Evolutionary conservation across 2,329 filamentous ascomycete species (phyloP).

Genomic region (Beauveria medogensis): DNA sequence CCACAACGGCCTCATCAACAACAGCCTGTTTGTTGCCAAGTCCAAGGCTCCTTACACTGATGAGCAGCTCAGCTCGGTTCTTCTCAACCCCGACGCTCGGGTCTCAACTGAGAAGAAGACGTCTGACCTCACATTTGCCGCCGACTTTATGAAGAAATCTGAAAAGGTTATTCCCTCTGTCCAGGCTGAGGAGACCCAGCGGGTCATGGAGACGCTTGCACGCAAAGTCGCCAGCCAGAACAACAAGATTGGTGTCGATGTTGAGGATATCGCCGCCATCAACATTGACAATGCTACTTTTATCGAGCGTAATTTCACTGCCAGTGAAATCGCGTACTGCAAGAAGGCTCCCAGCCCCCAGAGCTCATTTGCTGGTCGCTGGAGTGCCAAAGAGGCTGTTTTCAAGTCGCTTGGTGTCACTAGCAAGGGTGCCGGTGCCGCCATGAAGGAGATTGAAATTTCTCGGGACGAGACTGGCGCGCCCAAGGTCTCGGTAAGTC

Average conservation of each 20-base stretch:
- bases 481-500: constrained; percentile 74
- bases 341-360: constrained; percentile 68
- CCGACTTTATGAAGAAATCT: constrained; percentile 58
- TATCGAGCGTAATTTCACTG: constrained; percentile 88
- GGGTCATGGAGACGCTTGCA: constrained; percentile 71
- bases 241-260: constrained; percentile 86
- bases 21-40: constrained; percentile 96
- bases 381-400: constrained; percentile 97
- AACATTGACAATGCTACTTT: constrained; percentile 95
- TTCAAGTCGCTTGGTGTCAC: constrained; percentile 92
- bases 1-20: constrained; percentile 97
- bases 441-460: constrained; percentile 93
- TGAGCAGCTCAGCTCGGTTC: constrained; percentile 75
- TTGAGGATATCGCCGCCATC: constrained; percentile 79
- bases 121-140: constrained; percentile 64
- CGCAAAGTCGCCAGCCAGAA: constrained; percentile 46
- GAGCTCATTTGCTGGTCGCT: constrained; percentile 88
- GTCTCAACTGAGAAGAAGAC: constrained; percentile 83
- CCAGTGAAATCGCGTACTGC: constrained; percentile 79
- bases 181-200: constrained; percentile 55
- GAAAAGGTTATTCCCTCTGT: constrained; percentile 44
- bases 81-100: constrained; percentile 89
- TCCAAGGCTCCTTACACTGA: constrained; percentile 82
- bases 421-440: constrained; percentile 80
- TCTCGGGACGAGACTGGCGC: constrained; percentile 71